Evolutionary conservation across 148 eudicot species (phyloP).

Genomic region (Heliamphora exappendiculata): DNA sequence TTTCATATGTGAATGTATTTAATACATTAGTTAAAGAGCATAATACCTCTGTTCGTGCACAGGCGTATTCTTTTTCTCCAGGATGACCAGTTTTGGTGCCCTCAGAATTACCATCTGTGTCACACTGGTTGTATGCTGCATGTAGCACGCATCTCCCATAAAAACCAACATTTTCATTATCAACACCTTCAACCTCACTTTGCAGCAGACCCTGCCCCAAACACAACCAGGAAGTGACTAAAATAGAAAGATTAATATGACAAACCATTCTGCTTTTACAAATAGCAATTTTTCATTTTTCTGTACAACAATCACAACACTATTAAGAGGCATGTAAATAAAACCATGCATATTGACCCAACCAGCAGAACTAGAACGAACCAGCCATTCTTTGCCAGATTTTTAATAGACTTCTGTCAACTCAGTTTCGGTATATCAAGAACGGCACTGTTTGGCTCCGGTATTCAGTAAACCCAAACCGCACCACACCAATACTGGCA

Average conservation of each 20-base stretch:
- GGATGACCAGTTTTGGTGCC: conserved; percentile 18
- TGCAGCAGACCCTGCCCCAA: conserved; percentile 45
- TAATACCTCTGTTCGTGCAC: conserved; percentile 61
- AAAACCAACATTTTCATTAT: conserved; percentile 37
- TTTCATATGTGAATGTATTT: not conserved
- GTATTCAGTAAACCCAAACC: too few species aligned
- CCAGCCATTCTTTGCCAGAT: too few species aligned
- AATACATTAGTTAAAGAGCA: not conserved
- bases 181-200: conserved; percentile 51
- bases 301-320: not conserved
- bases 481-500: too few species aligned
- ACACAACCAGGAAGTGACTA: conserved; percentile 6
- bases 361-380: too few species aligned
- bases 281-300: not conserved
- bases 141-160: conserved; percentile 47
- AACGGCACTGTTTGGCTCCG: too few species aligned
- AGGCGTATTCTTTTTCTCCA: conserved; percentile 35
- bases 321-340: too few species aligned
- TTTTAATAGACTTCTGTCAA: too few species aligned
- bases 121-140: conserved; percentile 25
- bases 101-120: conserved; percentile 14
- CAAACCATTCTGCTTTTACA: not conserved
- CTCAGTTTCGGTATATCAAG: too few species aligned
- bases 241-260: not conserved
- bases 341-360: too few species aligned